Base-by-base conservation (phyloP, 805 yeast genomes). In the Yarrowia deformans region DNA sequence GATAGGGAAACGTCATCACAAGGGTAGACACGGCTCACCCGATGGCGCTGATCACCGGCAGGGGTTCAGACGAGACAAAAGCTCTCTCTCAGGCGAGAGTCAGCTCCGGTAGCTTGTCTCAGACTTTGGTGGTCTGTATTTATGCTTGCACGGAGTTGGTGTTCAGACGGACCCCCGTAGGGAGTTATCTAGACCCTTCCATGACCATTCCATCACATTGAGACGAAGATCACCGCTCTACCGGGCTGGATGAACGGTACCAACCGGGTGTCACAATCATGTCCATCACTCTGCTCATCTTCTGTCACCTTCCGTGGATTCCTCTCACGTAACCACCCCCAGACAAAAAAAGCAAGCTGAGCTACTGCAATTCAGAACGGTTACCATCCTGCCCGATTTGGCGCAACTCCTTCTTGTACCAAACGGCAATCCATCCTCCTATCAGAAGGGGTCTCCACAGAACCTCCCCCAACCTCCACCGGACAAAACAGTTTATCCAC, bases 11-110 rank as follows among this genome's bases (percentile, higher is more conserved):
- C 14, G 18, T 4, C 39, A 19, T 39, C 46, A 39, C 46, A 39
- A 37, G 61, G 46, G 43, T 14, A 1, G 18, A 55, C 46, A 55
- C 46, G 46, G 61, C 63, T 40, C 39, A 56, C 48, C 48, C 63
- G 63, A 56, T 40, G 14, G 48, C 16, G 63, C 63, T 56, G 63
- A 56, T 56, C 48, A 9, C 39, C 10, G 29, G 29, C 29, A 23
- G 29, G 29, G 29, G 29, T 23, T 4, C 29, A 23, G 29, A 4
- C 29, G 29, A 23, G 42, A 40, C 48, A 40, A 54, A n/a, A 10
- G 16, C 29, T 6, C n/a, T 14, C 18, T 49, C 19, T 32, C 9
- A n/a, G 54, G 8, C 37, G 54, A 49, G 19, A 32, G 52, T 32
- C 37, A 16, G 29, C 3, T 23, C 4, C 29, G 29, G 29, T 23